These are phyloP conservation scores for Haplosporangium sp. DNA, from an alignment of 371 early-diverging fungal genomes.

Conservation along the genomic window DNA sequence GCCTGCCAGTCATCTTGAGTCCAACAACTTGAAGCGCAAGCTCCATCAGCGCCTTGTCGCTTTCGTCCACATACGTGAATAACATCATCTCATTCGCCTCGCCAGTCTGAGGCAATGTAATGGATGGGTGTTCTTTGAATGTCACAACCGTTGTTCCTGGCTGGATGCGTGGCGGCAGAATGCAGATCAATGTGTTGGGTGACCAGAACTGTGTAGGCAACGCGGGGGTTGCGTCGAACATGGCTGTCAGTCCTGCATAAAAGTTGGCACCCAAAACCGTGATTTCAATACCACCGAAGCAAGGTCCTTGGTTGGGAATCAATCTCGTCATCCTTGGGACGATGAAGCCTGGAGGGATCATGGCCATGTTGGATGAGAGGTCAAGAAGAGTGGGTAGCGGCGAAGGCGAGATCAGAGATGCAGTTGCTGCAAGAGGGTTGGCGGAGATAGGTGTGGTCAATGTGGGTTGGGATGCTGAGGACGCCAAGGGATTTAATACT, in stretches of 20 bases:
- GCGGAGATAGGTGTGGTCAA: slow-evolving; percentile 7
- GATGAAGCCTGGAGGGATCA: slow-evolving; percentile 50
- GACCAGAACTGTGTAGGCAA: slow-evolving; percentile 78
- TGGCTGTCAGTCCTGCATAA: slow-evolving; percentile 68
- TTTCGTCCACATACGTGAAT: slow-evolving; percentile 73
- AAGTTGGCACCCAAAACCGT: slow-evolving; percentile 86
- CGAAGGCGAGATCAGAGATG: slow-evolving; percentile 39
- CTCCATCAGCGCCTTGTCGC: slow-evolving; percentile 89
- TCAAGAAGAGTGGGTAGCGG: slow-evolving; percentile 39
- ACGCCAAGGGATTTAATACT: slow-evolving; percentile 26
- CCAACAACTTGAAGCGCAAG: slow-evolving; percentile 90
- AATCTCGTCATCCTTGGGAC: slow-evolving; percentile 66
- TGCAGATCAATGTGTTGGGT: slow-evolving; percentile 81
- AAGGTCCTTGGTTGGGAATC: slow-evolving; percentile 83
- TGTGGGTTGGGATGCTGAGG: slow-evolving; percentile 17
- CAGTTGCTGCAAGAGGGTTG: slow-evolving; percentile 22
- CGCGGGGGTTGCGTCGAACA: slow-evolving; percentile 71
- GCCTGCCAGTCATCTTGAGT: slow-evolving; percentile 81
- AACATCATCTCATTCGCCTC: slow-evolving; percentile 65
- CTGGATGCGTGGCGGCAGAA: slow-evolving; percentile 79
- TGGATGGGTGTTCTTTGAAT: slow-evolving; percentile 70
- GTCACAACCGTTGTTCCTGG: slow-evolving; percentile 85
- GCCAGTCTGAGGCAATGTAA: slow-evolving; percentile 42
- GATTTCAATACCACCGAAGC: slow-evolving; percentile 86
- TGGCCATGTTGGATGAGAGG: slow-evolving; percentile 30